Evolutionary conservation across 805 yeast species (phyloP).

Genomic region (Ogataea angusta): DNA sequence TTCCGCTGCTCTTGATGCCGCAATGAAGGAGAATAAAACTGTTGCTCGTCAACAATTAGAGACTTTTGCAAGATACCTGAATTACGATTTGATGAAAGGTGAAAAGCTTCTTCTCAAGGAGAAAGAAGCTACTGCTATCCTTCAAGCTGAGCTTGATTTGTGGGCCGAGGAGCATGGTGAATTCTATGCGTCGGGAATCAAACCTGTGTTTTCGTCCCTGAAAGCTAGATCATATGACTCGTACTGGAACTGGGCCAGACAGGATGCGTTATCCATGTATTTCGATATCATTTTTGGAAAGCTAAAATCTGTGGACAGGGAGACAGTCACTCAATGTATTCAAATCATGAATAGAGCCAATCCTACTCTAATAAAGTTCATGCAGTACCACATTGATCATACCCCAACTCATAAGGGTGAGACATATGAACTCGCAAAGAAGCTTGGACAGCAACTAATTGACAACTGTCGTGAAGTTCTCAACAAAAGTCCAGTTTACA

Average conservation of each 20-base stretch:
- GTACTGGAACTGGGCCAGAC: conserved; percentile 99
- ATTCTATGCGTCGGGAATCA: conserved; percentile 85
- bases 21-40: conserved; percentile 65
- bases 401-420: conserved; percentile 85
- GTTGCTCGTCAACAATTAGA: conserved; percentile 83
- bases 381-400: conserved; percentile 90
- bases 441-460: conserved; percentile 87
- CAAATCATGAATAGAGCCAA: conserved; percentile 97
- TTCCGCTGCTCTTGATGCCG: conserved; percentile 89
- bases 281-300: conserved; percentile 95
- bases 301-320: conserved; percentile 86
- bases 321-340: conserved; percentile 93
- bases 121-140: conserved; percentile 76
- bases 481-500: conserved; percentile 82
- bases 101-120: conserved; percentile 79
- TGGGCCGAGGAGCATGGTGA: conserved; percentile 93
- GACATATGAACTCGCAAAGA: conserved; percentile 86
- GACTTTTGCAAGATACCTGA: conserved; percentile 91
- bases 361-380: conserved; percentile 88
- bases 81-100: conserved; percentile 87
- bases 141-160: conserved; percentile 88
- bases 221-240: conserved; percentile 97
- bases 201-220: conserved; percentile 84
- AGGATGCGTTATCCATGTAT: conserved; percentile 89
- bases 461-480: conserved; percentile 90